A percentile compares a stretch with the other conserved stretches of the same genome.
phyloP scores from a whole-genome alignment of 257 asterid species.

The Solanum virginianum region DNA sequence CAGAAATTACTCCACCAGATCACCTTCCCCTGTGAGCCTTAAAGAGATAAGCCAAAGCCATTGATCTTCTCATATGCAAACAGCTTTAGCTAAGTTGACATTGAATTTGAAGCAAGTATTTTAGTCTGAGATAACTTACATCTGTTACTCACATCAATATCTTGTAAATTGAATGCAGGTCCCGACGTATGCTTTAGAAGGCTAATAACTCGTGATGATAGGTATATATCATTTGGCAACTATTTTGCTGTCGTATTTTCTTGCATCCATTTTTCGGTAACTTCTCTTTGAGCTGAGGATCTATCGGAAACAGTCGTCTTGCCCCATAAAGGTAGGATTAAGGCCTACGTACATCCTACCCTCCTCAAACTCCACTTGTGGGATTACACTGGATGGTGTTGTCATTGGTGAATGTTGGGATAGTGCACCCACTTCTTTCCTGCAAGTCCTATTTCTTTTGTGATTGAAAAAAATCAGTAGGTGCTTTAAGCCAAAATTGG shows the following conservation, averaged over 20 bases:
- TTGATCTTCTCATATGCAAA: neutral
- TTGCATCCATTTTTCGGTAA: neutral
- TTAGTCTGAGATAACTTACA: neutral
- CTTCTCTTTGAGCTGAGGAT: neutral
- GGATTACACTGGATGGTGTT: neutral
- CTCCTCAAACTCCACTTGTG: neutral
- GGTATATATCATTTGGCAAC: neutral
- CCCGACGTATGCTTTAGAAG: slow-evolving; percentile 62
- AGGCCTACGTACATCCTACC: neutral
- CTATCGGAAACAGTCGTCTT: neutral
- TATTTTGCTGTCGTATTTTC: neutral
- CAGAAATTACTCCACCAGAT: neutral
- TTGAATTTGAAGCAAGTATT: neutral
- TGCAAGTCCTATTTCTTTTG: neutral
- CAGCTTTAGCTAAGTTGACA: neutral
- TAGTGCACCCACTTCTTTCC: neutral
- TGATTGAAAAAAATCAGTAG: neutral
- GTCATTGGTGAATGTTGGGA: neutral
- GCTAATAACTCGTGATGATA: slow-evolving; percentile 19
- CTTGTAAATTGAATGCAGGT: slow-evolving; percentile 35
- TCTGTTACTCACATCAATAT: neutral
- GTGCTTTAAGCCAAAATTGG: neutral
- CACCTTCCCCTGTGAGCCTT: neutral
- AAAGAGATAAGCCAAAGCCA: neutral
- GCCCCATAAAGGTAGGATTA: neutral